Percentiles rank a stretch among this genome's conserved stretches.
Evolutionary conservation across 169 alveolate species (phyloP).

Genomic region (Eimeria sp.): DNA sequence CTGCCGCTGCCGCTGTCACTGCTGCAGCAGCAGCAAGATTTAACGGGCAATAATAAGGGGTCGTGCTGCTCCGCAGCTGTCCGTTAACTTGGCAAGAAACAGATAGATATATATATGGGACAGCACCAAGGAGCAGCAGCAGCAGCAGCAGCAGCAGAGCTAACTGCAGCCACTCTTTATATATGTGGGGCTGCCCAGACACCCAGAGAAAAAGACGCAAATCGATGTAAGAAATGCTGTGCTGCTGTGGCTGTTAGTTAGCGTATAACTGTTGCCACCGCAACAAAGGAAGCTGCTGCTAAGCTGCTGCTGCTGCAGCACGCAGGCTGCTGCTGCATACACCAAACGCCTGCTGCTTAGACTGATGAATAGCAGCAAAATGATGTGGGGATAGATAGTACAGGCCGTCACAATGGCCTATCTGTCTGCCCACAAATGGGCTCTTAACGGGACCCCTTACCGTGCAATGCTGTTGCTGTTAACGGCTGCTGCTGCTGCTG

Average conservation of each 20-base stretch:
- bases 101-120: too few species aligned
- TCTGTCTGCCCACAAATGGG: background rate
- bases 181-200: too few species aligned
- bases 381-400: too few species aligned
- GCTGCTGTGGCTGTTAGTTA: background rate
- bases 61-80: background rate
- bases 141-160: too few species aligned
- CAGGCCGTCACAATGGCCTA: background rate
- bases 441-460: too few species aligned
- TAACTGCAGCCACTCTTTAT: too few species aligned
- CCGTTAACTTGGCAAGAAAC: too few species aligned
- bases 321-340: background rate
- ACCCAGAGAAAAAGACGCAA: background rate
- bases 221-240: background rate
- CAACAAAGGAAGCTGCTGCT: background rate
- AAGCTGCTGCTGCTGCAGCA: background rate
- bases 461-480: too few species aligned
- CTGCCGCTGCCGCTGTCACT: constrained; percentile 15
- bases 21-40: constrained; percentile 3
- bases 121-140: too few species aligned
- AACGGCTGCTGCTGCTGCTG: background rate
- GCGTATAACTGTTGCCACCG: background rate
- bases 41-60: background rate
- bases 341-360: background rate
- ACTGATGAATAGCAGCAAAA: background rate